Evolutionary conservation across 108 stramenopile species (phyloP).

Genomic region (Stephanodiscus minutulus): DNA sequence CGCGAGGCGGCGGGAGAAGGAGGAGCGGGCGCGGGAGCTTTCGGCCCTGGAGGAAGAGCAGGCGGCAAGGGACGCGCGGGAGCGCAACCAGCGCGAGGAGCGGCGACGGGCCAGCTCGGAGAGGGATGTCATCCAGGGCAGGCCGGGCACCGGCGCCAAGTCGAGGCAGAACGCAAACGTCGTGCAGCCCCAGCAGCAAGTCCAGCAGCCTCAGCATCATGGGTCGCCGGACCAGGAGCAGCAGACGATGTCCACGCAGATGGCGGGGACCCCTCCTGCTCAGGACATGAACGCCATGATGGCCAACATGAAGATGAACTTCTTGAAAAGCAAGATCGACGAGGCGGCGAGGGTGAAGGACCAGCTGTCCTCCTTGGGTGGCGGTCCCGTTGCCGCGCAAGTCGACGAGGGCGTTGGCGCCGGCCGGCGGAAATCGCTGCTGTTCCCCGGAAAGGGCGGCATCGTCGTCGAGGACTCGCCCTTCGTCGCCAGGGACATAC

Average conservation of each 20-base stretch:
- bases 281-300: conserved; percentile 17
- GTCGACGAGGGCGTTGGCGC: background rate
- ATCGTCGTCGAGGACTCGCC: conserved; percentile 27
- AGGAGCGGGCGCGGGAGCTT: conserved; percentile 18
- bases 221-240: background rate
- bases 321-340: conserved; percentile 19
- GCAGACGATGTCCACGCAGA: background rate
- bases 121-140: conserved; percentile 22
- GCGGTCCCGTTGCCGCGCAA: background rate
- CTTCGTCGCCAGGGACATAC: conserved; percentile 29
- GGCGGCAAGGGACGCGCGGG: background rate
- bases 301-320: conserved; percentile 32
- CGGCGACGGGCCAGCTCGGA: conserved; percentile 22
- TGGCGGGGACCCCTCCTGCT: background rate
- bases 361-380: conserved; percentile 15
- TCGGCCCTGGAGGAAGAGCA: conserved; percentile 6
- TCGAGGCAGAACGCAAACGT: background rate
- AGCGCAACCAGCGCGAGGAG: conserved; percentile 14
- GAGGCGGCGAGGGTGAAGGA: conserved; percentile 35
- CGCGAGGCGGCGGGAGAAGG: conserved; percentile 6
- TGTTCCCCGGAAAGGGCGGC: conserved; percentile 31
- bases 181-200: background rate
- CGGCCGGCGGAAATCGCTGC: conserved; percentile 2
- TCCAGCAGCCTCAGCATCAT: background rate
- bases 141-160: background rate